These are phyloP conservation scores for Penicillium maclennaniae DNA, from an alignment of 495 filamentous ascomycete species.

Conservation along the genomic window DNA sequence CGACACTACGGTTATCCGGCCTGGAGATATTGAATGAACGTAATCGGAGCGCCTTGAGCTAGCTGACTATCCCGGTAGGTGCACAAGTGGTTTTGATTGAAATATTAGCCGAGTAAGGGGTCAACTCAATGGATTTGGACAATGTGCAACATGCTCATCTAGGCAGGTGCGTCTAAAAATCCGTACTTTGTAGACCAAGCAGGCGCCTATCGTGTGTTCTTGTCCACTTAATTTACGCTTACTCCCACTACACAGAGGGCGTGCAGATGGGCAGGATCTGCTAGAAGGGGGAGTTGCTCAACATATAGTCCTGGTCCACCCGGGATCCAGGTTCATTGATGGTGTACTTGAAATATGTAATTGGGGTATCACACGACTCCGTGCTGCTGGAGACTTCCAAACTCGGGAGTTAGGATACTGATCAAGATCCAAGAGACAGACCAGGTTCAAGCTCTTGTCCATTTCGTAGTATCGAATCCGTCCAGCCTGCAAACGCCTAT, in stretches of 20 bases:
- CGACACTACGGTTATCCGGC: not conserved
- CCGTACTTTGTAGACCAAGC: not conserved
- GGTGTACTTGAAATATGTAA: not conserved
- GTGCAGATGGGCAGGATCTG: too few relatives aligned
- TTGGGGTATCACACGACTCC: not conserved
- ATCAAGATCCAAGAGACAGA: not conserved
- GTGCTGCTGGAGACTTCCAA: not conserved
- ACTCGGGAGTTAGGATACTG: too few relatives aligned
- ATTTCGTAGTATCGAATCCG: not conserved
- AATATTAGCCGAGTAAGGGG: not conserved
- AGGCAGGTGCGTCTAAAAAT: not conserved
- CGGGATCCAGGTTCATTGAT: not conserved
- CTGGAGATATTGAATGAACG: not conserved
- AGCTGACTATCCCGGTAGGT: not conserved
- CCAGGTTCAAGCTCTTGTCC: not conserved
- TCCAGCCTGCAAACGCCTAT: slow-evolving; percentile 9
- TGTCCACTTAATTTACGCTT: not conserved
- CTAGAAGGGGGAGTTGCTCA: too few relatives aligned
- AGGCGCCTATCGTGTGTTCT: not conserved
- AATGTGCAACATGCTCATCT: not conserved
- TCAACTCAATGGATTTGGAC: not conserved
- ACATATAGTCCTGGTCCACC: not conserved
- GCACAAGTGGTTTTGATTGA: not conserved
- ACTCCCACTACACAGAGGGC: too few relatives aligned
- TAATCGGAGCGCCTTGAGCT: not conserved